A percentile compares a stretch with the other conserved stretches of the same genome.
Conservation (phyloP, 2,329 filamentous ascomycete genomes). For the Venturia nashicola region DNA sequence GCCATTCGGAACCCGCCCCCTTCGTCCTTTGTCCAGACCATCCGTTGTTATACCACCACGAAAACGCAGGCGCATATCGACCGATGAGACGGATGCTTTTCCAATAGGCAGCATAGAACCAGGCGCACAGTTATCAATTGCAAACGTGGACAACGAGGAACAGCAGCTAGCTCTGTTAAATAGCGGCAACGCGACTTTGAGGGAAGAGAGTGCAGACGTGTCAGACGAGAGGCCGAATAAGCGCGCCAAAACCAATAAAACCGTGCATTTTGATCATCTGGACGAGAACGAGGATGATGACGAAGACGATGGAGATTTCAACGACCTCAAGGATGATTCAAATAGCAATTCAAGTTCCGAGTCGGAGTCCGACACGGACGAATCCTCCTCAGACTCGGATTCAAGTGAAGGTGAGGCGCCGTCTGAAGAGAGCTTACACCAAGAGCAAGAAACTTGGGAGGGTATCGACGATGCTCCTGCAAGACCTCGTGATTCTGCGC, state of each 20-base stretch:
- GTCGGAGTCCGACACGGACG: constrained; percentile 1
- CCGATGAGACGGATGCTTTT: constrained; percentile 6
- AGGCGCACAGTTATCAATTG: not conserved
- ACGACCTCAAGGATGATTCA: not conserved
- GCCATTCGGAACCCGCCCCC: constrained; percentile 63
- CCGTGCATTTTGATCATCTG: not conserved
- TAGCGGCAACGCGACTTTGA: constrained; percentile 3
- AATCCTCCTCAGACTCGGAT: not conserved
- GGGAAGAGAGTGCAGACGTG: not conserved
- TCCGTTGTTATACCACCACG: constrained; percentile 58
- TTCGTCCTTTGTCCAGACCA: constrained; percentile 51
- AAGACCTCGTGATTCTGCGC: not conserved
- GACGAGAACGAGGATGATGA: constrained; percentile 5
- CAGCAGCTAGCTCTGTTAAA: constrained; percentile 2
- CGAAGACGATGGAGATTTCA: not conserved
- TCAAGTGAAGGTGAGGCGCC: not conserved
- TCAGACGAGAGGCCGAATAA: not conserved
- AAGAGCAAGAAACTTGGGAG: not conserved
- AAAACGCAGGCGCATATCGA: constrained; percentile 40
- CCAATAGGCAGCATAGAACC: not conserved
- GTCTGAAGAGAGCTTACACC: not conserved
- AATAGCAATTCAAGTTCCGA: not conserved
- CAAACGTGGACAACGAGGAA: constrained; percentile 7
- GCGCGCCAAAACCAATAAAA: not conserved
- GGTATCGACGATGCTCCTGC: not conserved